Base-by-base conservation (phyloP, 2,329 filamentous ascomycete species). In the Tolypocladium album region DNA sequence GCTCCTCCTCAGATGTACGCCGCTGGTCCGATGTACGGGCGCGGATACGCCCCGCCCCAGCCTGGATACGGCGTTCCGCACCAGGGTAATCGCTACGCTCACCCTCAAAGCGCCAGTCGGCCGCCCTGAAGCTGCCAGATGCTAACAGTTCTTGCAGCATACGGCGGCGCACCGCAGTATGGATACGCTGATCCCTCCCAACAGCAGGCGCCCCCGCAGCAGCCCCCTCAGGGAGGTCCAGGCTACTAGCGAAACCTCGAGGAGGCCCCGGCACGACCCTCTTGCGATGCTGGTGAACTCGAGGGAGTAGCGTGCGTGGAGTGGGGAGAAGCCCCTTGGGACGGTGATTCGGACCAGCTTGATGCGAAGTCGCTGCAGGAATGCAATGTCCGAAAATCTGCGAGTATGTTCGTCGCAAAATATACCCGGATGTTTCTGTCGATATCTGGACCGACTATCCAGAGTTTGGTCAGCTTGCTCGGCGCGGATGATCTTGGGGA, bases 151-250 rank as follows among this genome's bases (percentile, higher is more conserved):
- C 58, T 27, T 57, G 17, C 56, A 78, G 76, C 73, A 57, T 78
- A 72, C 61, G 70, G 66, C 56, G 68, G 66, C 56, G 68, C 67
- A 9, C 71, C 74, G 22, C 69, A 67, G 47, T 82, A 81, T 62
- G 77, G 75, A 57, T 83, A 83, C 65, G 60, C 58, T 34, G 65
- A 67, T 50, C 61, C 61, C 53, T 64, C 64, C 31, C 66, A 67
- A 63, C 66, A 67, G 58, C 63, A 63, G 42, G 42, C 27, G 31
- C 55, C 62, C 27, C 63, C 61, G 56, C 61, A 61, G 45, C 62
- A 59, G 50, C 64, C 61, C 34, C 65, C 64, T 11, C 64, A 64
- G 52, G 66, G 66, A 36, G 65, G 65, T 13, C 59, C 64, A 56
- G 62, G 65, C 55, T 68, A 68, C 43, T 68, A 64, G 60, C 55